Percentiles rank a stretch among this genome's conserved stretches.
Conservation (phyloP, 306 rosid genomes). For the Ammopiptanthus mongolicus region DNA sequence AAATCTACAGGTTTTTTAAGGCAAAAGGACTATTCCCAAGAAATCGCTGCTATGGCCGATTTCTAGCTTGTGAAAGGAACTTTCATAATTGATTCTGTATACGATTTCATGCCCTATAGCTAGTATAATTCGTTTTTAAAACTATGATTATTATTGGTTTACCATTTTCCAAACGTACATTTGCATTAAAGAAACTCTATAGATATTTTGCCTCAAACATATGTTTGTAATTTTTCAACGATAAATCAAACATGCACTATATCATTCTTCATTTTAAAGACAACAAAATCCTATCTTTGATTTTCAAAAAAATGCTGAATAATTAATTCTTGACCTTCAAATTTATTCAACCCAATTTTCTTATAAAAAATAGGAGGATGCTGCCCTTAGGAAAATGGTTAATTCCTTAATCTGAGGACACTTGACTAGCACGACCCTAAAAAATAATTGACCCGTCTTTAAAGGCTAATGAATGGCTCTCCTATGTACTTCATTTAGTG, state of each 20-base stretch:
- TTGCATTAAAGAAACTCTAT: too few relatives aligned
- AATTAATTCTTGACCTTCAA: too few relatives aligned
- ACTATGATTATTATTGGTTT: too few relatives aligned
- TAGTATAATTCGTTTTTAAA: neutral
- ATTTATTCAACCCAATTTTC: neutral
- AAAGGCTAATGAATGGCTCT: neutral
- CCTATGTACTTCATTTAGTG: neutral
- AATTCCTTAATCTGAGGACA: too few relatives aligned
- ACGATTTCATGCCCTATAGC: neutral
- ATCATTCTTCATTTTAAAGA: neutral
- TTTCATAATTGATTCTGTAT: neutral
- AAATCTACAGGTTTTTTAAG: neutral
- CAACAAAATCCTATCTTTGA: neutral
- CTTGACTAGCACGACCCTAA: too few relatives aligned
- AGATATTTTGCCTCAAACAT: too few relatives aligned
- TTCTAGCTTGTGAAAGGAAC: neutral
- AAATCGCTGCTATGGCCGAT: neutral
- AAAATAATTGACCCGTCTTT: too few relatives aligned
- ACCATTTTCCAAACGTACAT: too few relatives aligned
- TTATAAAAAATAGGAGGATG: too few relatives aligned
- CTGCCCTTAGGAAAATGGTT: too few relatives aligned
- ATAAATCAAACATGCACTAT: too few relatives aligned
- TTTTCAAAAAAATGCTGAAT: neutral
- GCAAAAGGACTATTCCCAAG: neutral
- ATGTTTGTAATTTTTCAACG: too few relatives aligned